Conservation (phyloP, 352 stramenopile species). For the Blastocystis sp. region DNA sequence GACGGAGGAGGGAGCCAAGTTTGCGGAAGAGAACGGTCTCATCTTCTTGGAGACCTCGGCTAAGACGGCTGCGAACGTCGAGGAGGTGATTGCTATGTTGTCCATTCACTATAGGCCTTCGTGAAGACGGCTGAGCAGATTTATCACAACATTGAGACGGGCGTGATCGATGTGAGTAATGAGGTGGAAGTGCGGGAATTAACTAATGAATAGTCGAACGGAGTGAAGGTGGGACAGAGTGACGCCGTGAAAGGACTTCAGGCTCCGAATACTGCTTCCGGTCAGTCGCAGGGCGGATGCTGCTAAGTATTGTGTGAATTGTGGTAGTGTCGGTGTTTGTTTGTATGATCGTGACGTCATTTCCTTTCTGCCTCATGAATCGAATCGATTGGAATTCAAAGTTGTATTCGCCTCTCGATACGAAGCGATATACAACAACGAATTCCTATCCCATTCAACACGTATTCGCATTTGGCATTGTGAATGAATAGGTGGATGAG, state of each 20-base stretch:
- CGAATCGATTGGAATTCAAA: neutral
- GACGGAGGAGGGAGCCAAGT: constrained; percentile 90
- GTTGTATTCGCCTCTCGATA: neutral
- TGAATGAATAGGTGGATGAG: neutral
- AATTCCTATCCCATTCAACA: neutral
- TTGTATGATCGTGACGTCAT: neutral
- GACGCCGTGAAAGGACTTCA: constrained; percentile 51
- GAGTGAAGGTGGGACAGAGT: constrained; percentile 44
- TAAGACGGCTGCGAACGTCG: constrained; percentile 95
- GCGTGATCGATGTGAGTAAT: constrained; percentile 83
- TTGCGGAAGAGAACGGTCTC: constrained; percentile 96
- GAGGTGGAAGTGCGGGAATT: constrained; percentile 62
- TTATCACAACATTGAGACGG: constrained; percentile 84
- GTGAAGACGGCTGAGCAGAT: constrained; percentile 87
- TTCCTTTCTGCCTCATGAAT: neutral
- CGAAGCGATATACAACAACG: neutral
- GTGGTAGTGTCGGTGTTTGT: neutral
- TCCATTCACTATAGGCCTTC: constrained; percentile 68
- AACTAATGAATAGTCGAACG: constrained; percentile 29
- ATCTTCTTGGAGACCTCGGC: constrained; percentile 98
- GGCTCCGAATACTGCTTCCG: neutral
- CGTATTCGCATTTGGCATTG: neutral
- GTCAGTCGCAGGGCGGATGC: constrained; percentile 27
- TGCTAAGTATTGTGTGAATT: constrained; percentile 29
- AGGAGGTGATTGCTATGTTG: constrained; percentile 69